Base-by-base conservation (phyloP, 345 rosid genomes). In the Cardiospermum halicacabum region DNA sequence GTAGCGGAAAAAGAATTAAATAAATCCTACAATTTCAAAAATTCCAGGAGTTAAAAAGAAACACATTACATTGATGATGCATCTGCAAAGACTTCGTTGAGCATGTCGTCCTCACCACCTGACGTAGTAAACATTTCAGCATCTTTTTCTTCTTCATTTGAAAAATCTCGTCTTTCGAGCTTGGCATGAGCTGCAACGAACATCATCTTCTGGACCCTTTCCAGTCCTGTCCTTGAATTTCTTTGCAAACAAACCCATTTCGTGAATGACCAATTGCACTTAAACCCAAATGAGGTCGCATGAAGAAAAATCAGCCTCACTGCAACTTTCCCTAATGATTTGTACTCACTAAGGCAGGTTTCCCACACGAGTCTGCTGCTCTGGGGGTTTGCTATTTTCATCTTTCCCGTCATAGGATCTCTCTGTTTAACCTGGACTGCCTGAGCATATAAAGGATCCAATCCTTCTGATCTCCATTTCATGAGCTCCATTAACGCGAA, bases 311-410 rank as follows among this genome's bases (percentile, higher is more conserved):
- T 76, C 25, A 80, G 78, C 78, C 87, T 73, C 28, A 78, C 79
- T 13, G 82, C 87, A 72, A 80, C 77, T 49, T 77, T 83, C 48
- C 82, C 82, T 40, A 83, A 49, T 51, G 82, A 74, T 65, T 83
- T 83, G 68, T 77, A 83, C 49, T 83, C 81, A 45, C 82, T 75
- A 32, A 83, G 72, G 63, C 84, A 78, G 58, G 87, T 83, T 72
- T 83, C 87, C 87, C 87, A 83, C n/a, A 83, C 84, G 45, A 83
- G 74, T 58, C 87, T 83, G 39, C 84, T 74, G 66, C 84, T 80
- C 62, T 83, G 84, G 32, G 87, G 87, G 62, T 80, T 80, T 28
- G 82, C 87, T n/a, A 78, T 74, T 72, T 66, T 80, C 87, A 83
- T 69, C 75, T 80, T 83, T 25, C 87, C 84, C 2, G 82, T 83